Conservation (phyloP, 352 stramenopile species). For the Pythium vanterpoolii region DNA sequence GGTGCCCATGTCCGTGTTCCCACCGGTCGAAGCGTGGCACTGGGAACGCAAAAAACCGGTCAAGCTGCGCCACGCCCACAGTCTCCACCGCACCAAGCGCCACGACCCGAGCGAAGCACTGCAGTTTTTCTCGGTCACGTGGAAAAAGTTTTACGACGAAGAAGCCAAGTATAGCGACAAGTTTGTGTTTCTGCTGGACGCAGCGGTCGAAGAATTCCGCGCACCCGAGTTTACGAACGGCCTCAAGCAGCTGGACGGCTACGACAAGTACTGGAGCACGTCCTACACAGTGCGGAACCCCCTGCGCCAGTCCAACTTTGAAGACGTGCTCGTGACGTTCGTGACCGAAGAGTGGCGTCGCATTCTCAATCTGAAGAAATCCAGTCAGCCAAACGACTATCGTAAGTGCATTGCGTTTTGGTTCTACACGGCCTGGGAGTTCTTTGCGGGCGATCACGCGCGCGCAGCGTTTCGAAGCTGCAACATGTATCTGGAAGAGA, state of each 20-base stretch:
- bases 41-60: constrained; percentile 85
- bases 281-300: constrained; percentile 74
- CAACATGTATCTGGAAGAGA: constrained; percentile 86
- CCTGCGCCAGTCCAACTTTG: constrained; percentile 67
- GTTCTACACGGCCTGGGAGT: constrained; percentile 85
- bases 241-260: constrained; percentile 72
- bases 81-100: constrained; percentile 66
- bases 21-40: constrained; percentile 71
- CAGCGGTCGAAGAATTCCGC: constrained; percentile 60
- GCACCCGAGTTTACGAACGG: constrained; percentile 63
- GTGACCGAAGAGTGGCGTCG: constrained; percentile 72
- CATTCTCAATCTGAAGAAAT: constrained; percentile 81
- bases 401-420: constrained; percentile 86
- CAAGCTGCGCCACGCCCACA: constrained; percentile 80
- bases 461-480: constrained; percentile 72
- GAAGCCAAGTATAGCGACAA: constrained; percentile 87
- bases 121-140: constrained; percentile 85
- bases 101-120: constrained; percentile 72
- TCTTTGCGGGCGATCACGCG: constrained; percentile 74
- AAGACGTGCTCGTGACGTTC: constrained; percentile 64
- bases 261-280: constrained; percentile 84
- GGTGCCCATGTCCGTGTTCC: constrained; percentile 84
- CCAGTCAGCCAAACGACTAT: constrained; percentile 82
- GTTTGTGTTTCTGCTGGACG: constrained; percentile 76
- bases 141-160: constrained; percentile 88